phyloP scores from a whole-genome alignment of 2,329 filamentous ascomycete species.

The Beauveria medogensis region DNA sequence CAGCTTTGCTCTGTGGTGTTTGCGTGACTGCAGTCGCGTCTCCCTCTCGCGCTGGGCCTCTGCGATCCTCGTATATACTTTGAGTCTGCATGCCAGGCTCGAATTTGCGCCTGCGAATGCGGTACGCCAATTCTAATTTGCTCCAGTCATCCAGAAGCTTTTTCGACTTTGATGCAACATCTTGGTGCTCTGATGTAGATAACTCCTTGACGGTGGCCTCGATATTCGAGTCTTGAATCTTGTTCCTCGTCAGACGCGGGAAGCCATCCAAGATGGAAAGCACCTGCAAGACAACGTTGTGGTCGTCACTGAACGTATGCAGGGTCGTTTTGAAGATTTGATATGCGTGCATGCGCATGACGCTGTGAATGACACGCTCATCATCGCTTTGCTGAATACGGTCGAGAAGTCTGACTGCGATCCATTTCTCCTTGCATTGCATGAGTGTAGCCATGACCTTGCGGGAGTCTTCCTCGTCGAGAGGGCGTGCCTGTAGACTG shows the following conservation, averaged over 20 bases:
- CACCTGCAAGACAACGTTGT: constrained; percentile 82
- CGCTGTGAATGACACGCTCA: constrained; percentile 76
- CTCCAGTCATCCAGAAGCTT: constrained; percentile 77
- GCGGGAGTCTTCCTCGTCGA: constrained; percentile 76
- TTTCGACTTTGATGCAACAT: constrained; percentile 63
- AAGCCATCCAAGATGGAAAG: constrained; percentile 83
- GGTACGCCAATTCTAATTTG: constrained; percentile 81
- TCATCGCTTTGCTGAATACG: constrained; percentile 84
- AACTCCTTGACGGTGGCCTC: constrained; percentile 71
- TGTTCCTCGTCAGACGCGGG: constrained; percentile 88
- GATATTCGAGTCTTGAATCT: constrained; percentile 94
- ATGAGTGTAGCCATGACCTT: constrained; percentile 95
- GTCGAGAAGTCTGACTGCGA: constrained; percentile 85
- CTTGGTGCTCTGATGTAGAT: constrained; percentile 59
- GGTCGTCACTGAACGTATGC: constrained; percentile 77
- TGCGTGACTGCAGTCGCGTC: constrained; percentile 23
- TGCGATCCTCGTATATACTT: constrained; percentile 56
- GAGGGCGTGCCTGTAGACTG: constrained; percentile 68
- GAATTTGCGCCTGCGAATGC: constrained; percentile 83
- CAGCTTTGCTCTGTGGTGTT: constrained; percentile 31
- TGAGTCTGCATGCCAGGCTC: constrained; percentile 56
- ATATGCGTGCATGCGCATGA: constrained; percentile 96
- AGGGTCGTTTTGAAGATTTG: constrained; percentile 86
- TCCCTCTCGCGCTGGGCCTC: constrained; percentile 37
- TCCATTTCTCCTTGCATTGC: constrained; percentile 99